These are phyloP conservation scores for Cryptococcus sp. DNA, from an alignment of 1,284 basidiomycete genomes.

Conservation along the genomic window DNA sequence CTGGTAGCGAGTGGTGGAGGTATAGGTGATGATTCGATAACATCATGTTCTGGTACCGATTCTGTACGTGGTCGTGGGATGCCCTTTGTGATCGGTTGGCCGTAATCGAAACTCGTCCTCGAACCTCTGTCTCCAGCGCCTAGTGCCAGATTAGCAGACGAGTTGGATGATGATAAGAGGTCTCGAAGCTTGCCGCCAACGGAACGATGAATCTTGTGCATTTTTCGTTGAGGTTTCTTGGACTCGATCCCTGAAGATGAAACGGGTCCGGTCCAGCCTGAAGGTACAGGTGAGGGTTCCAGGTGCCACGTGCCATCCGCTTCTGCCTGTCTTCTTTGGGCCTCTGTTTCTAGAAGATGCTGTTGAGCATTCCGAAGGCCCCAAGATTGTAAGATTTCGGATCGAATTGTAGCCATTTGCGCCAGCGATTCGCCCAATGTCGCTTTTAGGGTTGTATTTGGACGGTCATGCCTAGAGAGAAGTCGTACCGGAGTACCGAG, in stretches of 20 bases:
- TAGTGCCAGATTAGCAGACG: slow-evolving; percentile 13
- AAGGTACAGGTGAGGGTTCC: neutral
- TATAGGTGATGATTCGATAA: neutral
- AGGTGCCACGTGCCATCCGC: slow-evolving; percentile 2
- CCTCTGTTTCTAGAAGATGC: slow-evolving; percentile 26
- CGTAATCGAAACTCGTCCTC: slow-evolving; percentile 10
- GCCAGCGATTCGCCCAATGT: slow-evolving; percentile 28
- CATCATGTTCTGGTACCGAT: neutral
- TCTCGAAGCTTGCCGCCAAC: slow-evolving; percentile 38
- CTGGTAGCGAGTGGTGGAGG: neutral
- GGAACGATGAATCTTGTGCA: slow-evolving; percentile 34
- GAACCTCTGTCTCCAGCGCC: slow-evolving; percentile 4
- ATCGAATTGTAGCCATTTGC: slow-evolving; percentile 26
- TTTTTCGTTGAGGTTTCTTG: slow-evolving; percentile 24
- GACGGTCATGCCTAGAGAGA: slow-evolving; percentile 1
- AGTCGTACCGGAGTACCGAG: slow-evolving; percentile 18
- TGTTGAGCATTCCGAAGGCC: slow-evolving; percentile 31
- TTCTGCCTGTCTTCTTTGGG: slow-evolving; percentile 10
- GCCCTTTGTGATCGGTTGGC: neutral
- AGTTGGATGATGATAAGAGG: slow-evolving; percentile 28
- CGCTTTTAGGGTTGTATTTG: slow-evolving; percentile 17
- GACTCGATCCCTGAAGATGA: slow-evolving; percentile 19
- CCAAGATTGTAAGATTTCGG: slow-evolving; percentile 35
- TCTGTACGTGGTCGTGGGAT: neutral
- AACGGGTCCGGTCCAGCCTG: slow-evolving; percentile 2